phyloP scores from a whole-genome alignment of 305 asterid species.

The Fraxinus velutina region DNA sequence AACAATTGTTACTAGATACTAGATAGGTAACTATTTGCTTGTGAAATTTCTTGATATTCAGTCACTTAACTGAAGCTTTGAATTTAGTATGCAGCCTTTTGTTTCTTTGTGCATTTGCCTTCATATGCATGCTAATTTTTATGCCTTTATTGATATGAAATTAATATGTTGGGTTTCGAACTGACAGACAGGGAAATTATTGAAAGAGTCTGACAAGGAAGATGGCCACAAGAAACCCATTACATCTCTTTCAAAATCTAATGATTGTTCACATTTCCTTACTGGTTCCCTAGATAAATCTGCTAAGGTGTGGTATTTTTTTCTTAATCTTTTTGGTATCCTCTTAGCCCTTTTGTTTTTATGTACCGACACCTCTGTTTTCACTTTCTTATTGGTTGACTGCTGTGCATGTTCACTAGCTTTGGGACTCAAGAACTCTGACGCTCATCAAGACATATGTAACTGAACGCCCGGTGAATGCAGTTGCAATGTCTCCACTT shows the following conservation, averaged over 20 bases:
- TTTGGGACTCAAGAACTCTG: constrained; percentile 80
- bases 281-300: constrained; percentile 90
- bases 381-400: constrained; percentile 21
- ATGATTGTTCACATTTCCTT: constrained; percentile 71
- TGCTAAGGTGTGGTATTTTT: constrained; percentile 60
- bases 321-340: neutral
- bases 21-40: neutral
- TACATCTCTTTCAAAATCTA: constrained; percentile 69
- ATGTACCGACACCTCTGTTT: neutral
- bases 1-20: neutral
- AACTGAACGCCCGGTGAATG: constrained; percentile 83
- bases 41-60: neutral
- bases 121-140: neutral
- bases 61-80: neutral
- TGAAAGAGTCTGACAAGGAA: constrained; percentile 68
- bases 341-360: neutral
- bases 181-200: constrained; percentile 64
- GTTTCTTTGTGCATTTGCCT: neutral
- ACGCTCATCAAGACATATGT: constrained; percentile 72
- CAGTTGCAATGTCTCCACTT: constrained; percentile 88
- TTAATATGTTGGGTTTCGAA: neutral
- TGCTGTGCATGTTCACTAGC: constrained; percentile 42
- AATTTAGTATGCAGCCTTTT: neutral
- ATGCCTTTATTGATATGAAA: neutral
- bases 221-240: constrained; percentile 72